Conservation (phyloP, 768 basidiomycete species). For the Suillus occidentalis region DNA sequence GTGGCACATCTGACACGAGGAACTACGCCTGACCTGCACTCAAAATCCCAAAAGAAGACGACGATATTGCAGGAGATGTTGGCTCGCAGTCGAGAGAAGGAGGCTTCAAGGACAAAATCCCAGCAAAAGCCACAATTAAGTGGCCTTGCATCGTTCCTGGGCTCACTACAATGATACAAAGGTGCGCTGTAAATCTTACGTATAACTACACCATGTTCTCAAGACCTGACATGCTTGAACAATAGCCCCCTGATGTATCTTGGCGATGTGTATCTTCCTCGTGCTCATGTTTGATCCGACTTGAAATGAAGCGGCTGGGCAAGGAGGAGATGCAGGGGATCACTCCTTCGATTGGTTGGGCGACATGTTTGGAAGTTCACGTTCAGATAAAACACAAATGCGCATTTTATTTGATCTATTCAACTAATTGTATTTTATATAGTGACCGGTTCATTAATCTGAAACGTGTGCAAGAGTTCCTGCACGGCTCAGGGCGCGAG, state of each 20-base stretch:
- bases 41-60: slow-evolving; percentile 53
- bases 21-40: slow-evolving; percentile 22
- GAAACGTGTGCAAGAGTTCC: neutral
- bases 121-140: slow-evolving; percentile 23
- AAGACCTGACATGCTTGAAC: neutral
- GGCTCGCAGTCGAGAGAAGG: slow-evolving; percentile 53
- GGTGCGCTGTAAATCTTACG: neutral
- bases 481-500: neutral
- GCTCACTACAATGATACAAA: slow-evolving; percentile 30
- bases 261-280: neutral
- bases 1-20: neutral
- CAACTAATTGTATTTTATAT: neutral
- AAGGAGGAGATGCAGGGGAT: slow-evolving; percentile 57
- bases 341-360: neutral
- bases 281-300: neutral
- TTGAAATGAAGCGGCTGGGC: slow-evolving; percentile 52
- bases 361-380: neutral
- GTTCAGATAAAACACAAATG: neutral
- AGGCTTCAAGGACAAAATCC: slow-evolving; percentile 26
- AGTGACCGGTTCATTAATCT: neutral
- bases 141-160: slow-evolving; percentile 57
- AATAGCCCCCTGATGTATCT: neutral
- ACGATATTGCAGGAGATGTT: slow-evolving; percentile 60
- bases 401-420: neutral
- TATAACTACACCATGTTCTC: neutral